Percentiles rank a stretch among this genome's conserved stretches.
Evolutionary conservation across 345 rosid species (phyloP).

Genomic region (Rhodomyrtus tomentosa): DNA sequence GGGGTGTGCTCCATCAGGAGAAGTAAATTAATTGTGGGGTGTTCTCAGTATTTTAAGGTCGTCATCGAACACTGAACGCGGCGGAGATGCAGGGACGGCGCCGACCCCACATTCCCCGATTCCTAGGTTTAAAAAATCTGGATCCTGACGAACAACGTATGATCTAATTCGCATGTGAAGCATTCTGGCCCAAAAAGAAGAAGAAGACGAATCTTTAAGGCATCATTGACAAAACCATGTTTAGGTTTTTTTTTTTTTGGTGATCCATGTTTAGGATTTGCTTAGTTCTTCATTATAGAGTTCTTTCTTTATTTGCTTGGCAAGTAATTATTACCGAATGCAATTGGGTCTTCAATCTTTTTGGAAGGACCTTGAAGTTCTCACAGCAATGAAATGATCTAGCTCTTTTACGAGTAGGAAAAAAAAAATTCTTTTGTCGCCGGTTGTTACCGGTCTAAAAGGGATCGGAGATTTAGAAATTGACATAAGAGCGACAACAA

Average conservation of each 20-base stretch:
- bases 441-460: not conserved
- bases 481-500: not conserved
- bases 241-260: too few species aligned
- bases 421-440: not conserved
- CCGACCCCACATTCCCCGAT: slow-evolving; percentile 33
- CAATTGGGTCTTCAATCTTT: not conserved
- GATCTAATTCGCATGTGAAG: not conserved
- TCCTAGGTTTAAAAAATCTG: not conserved
- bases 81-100: slow-evolving; percentile 44
- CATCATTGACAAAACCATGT: not conserved
- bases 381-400: not conserved
- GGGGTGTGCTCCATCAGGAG: not conserved
- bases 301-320: not conserved
- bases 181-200: not conserved
- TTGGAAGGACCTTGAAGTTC: not conserved
- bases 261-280: not conserved
- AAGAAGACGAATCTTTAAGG: not conserved
- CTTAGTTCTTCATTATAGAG: not conserved
- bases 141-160: not conserved
- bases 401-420: not conserved
- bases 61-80: slow-evolving; percentile 10
- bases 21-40: not conserved
- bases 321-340: not conserved
- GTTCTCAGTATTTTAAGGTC: not conserved
- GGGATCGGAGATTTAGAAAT: not conserved